A percentile compares a stretch with the other conserved stretches of the same genome.
Conservation (phyloP, 805 yeast genomes). For the Ogataea ramenticola region DNA sequence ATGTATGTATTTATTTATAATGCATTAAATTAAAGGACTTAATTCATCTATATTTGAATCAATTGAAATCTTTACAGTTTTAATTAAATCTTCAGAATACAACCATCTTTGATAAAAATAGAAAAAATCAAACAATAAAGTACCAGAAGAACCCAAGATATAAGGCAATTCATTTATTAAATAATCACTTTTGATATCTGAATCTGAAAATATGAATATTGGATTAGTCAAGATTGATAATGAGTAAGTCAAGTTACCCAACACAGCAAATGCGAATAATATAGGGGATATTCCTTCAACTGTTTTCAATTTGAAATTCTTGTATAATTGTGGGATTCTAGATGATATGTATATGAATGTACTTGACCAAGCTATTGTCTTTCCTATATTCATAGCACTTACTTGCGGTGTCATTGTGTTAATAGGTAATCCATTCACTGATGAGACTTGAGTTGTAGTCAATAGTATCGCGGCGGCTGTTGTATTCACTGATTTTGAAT, state of each 20-base stretch:
- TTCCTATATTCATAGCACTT: conserved; percentile 22
- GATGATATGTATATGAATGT: conserved; percentile 70
- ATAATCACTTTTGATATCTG: conserved; percentile 35
- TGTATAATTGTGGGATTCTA: conserved; percentile 76
- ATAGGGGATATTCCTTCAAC: conserved; percentile 82
- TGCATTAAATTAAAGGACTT: too few species aligned
- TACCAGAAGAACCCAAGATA: conserved; percentile 79
- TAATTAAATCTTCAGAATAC: conserved; percentile 13
- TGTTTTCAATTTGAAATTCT: conserved; percentile 70
- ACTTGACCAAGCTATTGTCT: conserved; percentile 67
- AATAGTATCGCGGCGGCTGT: not conserved
- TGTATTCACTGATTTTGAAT: too few species aligned
- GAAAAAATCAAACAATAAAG: conserved; percentile 66
- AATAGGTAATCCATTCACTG: conserved; percentile 13
- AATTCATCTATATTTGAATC: too few species aligned
- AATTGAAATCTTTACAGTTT: not conserved
- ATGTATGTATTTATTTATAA: too few species aligned
- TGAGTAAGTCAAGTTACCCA: conserved; percentile 74
- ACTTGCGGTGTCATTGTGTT: too few species aligned
- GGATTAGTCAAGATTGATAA: conserved; percentile 65
- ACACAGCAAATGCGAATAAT: conserved; percentile 68
- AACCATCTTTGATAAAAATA: conserved; percentile 57
- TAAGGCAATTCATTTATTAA: conserved; percentile 71
- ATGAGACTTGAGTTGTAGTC: not conserved
- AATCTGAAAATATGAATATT: conserved; percentile 28